Evolutionary conservation across 257 asterid genomes (phyloP).

Genomic region (Orobanche coerulescens): DNA sequence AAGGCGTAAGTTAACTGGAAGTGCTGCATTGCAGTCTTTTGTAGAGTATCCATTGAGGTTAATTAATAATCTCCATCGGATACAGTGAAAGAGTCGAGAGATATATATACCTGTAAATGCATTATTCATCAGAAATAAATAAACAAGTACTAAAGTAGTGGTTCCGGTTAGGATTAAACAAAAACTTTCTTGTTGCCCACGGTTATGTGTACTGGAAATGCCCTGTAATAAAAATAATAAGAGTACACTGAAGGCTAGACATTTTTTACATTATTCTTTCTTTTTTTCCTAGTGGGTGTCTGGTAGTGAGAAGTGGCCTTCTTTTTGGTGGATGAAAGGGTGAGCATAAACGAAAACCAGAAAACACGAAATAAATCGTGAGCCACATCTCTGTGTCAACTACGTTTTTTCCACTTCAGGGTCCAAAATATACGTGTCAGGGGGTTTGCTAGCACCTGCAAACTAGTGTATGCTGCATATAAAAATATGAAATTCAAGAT

Average conservation of each 20-base stretch:
- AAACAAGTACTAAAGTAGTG: background rate
- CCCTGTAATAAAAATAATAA: background rate
- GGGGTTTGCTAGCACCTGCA: background rate
- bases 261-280: background rate
- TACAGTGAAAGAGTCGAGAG: background rate
- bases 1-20: background rate
- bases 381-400: background rate
- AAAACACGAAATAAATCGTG: background rate
- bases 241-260: background rate
- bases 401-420: background rate
- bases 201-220: background rate
- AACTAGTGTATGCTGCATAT: background rate
- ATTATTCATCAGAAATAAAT: background rate
- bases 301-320: background rate
- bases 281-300: background rate
- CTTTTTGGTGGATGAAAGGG: too few relatives aligned
- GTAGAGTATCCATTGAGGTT: background rate
- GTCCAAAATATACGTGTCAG: background rate
- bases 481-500: background rate
- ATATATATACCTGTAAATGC: background rate
- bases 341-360: too few relatives aligned
- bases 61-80: background rate
- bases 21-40: background rate
- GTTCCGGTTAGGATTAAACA: background rate
- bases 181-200: conserved; percentile 6